Percentiles rank a stretch among this genome's conserved stretches.
phyloP scores from a whole-genome alignment of 176 grass and related monocot genomes.

The Oryza australiensis region DNA sequence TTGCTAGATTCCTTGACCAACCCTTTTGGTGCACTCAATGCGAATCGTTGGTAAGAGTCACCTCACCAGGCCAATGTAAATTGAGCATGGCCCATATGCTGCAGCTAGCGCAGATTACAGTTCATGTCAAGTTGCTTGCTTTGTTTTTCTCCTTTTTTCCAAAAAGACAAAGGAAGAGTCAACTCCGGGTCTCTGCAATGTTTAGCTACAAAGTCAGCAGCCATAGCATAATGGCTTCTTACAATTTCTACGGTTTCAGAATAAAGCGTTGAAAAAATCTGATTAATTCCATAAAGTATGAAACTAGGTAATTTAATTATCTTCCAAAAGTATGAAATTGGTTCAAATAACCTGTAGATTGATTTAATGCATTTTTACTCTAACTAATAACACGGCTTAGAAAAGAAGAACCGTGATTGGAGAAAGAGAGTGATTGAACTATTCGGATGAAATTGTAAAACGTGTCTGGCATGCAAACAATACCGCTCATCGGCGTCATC shows the following conservation, averaged over 20 bases:
- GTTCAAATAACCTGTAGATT: no score
- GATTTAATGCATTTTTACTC: no score
- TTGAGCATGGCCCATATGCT: neutral
- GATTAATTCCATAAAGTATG: no score
- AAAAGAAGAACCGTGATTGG: no score
- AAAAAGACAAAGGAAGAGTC: neutral
- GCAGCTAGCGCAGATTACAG: neutral
- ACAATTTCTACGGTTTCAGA: neutral
- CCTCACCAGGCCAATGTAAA: neutral
- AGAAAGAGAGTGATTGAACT: no score
- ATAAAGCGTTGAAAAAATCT: neutral
- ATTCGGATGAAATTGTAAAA: no score
- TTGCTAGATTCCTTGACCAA: slow-evolving; percentile 37
- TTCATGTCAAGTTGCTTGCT: neutral
- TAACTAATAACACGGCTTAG: no score
- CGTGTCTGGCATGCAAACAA: no score
- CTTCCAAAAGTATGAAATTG: no score
- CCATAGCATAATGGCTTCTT: neutral
- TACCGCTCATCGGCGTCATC: no score
- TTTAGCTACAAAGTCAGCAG: neutral
- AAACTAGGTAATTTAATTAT: no score
- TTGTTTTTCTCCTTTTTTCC: neutral
- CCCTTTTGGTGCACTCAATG: slow-evolving; percentile 22
- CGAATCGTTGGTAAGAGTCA: slow-evolving; percentile 15
- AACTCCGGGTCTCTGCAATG: neutral